phyloP scores from a whole-genome alignment of 1,139 yeast genomes.

The Sugiyamaella novakii region DNA sequence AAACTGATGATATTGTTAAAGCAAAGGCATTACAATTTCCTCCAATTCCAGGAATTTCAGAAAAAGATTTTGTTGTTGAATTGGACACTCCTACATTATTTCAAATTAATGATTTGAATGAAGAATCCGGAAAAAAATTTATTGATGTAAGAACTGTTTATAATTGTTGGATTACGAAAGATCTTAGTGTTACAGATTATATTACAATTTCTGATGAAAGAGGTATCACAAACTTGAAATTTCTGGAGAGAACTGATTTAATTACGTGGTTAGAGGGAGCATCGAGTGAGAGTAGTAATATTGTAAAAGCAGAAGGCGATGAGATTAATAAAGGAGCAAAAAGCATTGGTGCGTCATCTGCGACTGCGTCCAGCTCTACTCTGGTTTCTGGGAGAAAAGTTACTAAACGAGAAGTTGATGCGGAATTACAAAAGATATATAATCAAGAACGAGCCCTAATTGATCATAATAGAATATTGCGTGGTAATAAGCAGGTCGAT shows the following conservation, averaged over 20 bases:
- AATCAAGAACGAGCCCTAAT: constrained; percentile 65
- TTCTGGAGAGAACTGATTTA: constrained; percentile 83
- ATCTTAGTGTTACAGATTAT: constrained; percentile 79
- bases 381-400: constrained; percentile 19
- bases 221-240: constrained; percentile 71
- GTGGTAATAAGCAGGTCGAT: constrained; percentile 71
- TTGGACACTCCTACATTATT: constrained; percentile 59
- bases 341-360: not conserved
- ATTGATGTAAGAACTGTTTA: constrained; percentile 63
- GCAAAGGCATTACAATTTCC: constrained; percentile 32
- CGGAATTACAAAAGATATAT: constrained; percentile 56
- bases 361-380: not conserved
- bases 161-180: constrained; percentile 80
- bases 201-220: constrained; percentile 68
- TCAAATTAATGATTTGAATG: constrained; percentile 48
- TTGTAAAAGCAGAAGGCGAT: constrained; percentile 25
- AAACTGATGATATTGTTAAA: constrained; percentile 30
- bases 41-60: constrained; percentile 32
- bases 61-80: constrained; percentile 29
- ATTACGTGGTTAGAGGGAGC: constrained; percentile 78
- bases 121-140: constrained; percentile 32
- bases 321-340: not conserved
- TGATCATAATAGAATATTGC: constrained; percentile 77
- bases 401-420: constrained; percentile 48
- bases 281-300: constrained; percentile 38